Evolutionary conservation across 2,329 filamentous ascomycete species (phyloP), one percentile per base, ranked within the genome.

Genomic region (Allantophomopsis cytisporea): DNA sequence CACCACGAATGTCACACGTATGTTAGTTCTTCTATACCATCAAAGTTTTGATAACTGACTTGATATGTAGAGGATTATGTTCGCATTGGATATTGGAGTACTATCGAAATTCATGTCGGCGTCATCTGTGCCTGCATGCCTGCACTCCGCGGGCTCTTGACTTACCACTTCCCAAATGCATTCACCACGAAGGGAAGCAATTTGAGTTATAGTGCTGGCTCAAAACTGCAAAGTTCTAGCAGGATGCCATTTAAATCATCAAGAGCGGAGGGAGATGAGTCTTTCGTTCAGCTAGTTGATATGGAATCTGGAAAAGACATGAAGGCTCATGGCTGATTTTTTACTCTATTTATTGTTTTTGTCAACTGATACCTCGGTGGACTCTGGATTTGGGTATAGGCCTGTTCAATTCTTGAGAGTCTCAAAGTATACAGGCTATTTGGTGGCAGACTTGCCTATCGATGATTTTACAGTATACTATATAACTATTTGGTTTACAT

Each of bases 81-180:
- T 11, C 30, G 40, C 7, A 39, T 46, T 8, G 36, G 39, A 1
- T 28, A 40, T 15, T 53, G 51, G 51, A 46, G 43, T 2, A 44
- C 42, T 16, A 41, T 53, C 23, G 51, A 53, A 33, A 45, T 49
- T 17, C 46, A 47, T 34, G 43, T 51, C 12, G 47, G 48, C 14
- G 46, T 53, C 4, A 52, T 53, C 30, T 53, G 51, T 36, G 45
- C 43, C 10, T 53, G 51, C 34, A 48, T 53, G 47, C 51, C 51
- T 5, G 43, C 35, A 10, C 31, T 53, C 8, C 45, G 50, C 2
- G 30, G 47, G 4, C 42, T 53, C 10, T 45, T 53, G 16, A 36
- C 8, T 7, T 8, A 4, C 3, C 16, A 8, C 7, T 34, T 34
- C 31, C 31, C 31, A 34, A 34, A 8, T 34, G 31, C 16, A 34